Conservation (phyloP, 345 rosid genomes). For the Draba incana region DNA sequence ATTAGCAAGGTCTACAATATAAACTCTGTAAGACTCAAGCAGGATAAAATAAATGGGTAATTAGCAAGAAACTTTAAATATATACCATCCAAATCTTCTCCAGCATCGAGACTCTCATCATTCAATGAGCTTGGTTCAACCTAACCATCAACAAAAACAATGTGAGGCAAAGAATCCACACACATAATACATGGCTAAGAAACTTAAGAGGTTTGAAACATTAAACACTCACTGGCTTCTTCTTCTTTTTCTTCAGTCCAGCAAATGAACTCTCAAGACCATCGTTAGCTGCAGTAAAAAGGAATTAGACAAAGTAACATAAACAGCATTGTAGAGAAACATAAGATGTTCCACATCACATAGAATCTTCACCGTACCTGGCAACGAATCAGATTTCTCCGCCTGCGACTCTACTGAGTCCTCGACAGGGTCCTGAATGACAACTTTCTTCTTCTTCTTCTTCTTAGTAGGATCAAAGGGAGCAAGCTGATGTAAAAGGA, state of each 20-base stretch:
- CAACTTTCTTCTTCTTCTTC: slow-evolving; percentile 94
- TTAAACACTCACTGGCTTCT: slow-evolving; percentile 72
- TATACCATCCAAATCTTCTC: slow-evolving; percentile 77
- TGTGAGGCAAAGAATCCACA: slow-evolving; percentile 1
- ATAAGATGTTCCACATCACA: neutral
- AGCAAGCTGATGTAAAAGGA: slow-evolving; percentile 51
- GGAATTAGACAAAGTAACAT: slow-evolving; percentile 7
- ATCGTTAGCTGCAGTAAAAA: slow-evolving; percentile 61
- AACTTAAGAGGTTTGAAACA: neutral
- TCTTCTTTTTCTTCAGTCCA: slow-evolving; percentile 95
- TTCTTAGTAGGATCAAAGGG: slow-evolving; percentile 94
- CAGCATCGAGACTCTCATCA: slow-evolving; percentile 64
- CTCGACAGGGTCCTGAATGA: slow-evolving; percentile 61
- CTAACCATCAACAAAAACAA: slow-evolving; percentile 46
- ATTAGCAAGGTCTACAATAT: slow-evolving; percentile 51
- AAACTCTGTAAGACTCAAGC: slow-evolving; percentile 13
- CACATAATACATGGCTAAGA: neutral
- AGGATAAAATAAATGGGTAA: neutral
- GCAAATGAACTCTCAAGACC: slow-evolving; percentile 75
- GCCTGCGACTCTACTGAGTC: slow-evolving; percentile 66
- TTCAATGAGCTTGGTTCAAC: slow-evolving; percentile 64
- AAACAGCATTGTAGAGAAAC: neutral
- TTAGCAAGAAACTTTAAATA: neutral
- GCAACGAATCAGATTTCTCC: slow-evolving; percentile 70
- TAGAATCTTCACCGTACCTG: slow-evolving; percentile 46